phyloP scores from a whole-genome alignment of 2,329 filamentous ascomycete species.

The Aspergillus persii region DNA sequence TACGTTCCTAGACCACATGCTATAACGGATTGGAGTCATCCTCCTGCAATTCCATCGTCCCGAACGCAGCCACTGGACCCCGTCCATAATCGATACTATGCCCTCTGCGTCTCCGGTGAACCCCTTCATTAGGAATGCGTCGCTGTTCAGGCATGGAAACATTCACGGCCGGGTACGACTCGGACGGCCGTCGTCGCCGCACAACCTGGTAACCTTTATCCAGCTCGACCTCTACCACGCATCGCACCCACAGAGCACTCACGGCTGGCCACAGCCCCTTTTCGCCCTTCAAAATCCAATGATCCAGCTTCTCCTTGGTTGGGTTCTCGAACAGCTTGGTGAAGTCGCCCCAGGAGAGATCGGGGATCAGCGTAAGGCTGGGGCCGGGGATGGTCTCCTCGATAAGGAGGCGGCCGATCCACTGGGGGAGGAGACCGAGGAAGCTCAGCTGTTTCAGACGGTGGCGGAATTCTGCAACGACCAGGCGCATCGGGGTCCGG shows the following conservation, averaged over 20 bases:
- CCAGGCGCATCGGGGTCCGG: slow-evolving; percentile 59
- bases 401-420: slow-evolving; percentile 72
- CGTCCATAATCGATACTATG: slow-evolving; percentile 19
- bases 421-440: slow-evolving; percentile 67
- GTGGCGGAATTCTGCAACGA: slow-evolving; percentile 75
- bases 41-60: slow-evolving; percentile 16
- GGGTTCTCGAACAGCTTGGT: slow-evolving; percentile 78
- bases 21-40: slow-evolving; percentile 6
- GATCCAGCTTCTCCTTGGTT: slow-evolving; percentile 69
- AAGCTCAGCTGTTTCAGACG: slow-evolving; percentile 78
- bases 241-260: slow-evolving; percentile 75
- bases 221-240: slow-evolving; percentile 81
- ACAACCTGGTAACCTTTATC: slow-evolving; percentile 82
- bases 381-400: slow-evolving; percentile 79
- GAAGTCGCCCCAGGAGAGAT: slow-evolving; percentile 72
- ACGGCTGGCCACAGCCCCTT: slow-evolving; percentile 88
- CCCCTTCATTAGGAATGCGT: slow-evolving; percentile 28
- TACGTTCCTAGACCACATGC: background rate
- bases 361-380: slow-evolving; percentile 77
- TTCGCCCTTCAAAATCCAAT: slow-evolving; percentile 85
- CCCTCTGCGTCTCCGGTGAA: slow-evolving; percentile 24
- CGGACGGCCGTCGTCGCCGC: slow-evolving; percentile 46
- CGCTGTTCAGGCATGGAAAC: slow-evolving; percentile 1
- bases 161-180: slow-evolving; percentile 14
- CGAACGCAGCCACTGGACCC: slow-evolving; percentile 9